Evolutionary conservation across 495 filamentous ascomycete species (phyloP).

Genomic region (Penicillium turbatum): DNA sequence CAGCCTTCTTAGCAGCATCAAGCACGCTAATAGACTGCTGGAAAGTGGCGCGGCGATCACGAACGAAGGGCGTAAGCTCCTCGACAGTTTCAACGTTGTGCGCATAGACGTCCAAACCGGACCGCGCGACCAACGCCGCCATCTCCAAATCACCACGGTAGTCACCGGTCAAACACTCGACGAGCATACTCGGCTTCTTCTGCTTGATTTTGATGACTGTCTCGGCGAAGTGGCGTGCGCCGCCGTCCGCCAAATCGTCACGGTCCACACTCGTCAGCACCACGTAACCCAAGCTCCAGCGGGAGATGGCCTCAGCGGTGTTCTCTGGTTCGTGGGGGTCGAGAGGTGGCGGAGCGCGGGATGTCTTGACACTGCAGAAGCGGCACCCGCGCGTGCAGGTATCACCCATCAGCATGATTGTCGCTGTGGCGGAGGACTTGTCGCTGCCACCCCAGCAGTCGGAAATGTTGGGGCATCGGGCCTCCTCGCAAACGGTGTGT

Average conservation of each 20-base stretch:
- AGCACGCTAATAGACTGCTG: slow-evolving; percentile 79
- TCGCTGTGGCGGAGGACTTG: slow-evolving; percentile 89
- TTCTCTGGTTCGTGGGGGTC: slow-evolving; percentile 97
- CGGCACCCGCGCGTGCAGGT: slow-evolving; percentile 95
- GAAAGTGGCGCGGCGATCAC: slow-evolving; percentile 88
- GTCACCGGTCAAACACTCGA: slow-evolving; percentile 94
- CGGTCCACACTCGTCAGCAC: slow-evolving; percentile 91
- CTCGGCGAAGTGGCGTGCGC: slow-evolving; percentile 87
- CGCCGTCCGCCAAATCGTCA: slow-evolving; percentile 86
- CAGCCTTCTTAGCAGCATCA: slow-evolving; percentile 71
- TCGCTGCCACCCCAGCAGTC: slow-evolving; percentile 93
- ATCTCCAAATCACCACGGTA: slow-evolving; percentile 77
- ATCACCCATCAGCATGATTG: slow-evolving; percentile 99
- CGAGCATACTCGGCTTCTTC: slow-evolving; percentile 78
- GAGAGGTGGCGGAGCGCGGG: slow-evolving; percentile 68
- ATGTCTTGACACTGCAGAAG: slow-evolving; percentile 95
- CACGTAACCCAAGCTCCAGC: slow-evolving; percentile 95
- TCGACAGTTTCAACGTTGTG: slow-evolving; percentile 98
- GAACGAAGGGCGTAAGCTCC: slow-evolving; percentile 78
- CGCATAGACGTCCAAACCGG: slow-evolving; percentile 92
- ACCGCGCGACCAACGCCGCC: slow-evolving; percentile 75
- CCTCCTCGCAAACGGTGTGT: slow-evolving; percentile 97
- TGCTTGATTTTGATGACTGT: slow-evolving; percentile 91
- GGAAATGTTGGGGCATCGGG: slow-evolving; percentile 92
- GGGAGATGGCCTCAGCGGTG: slow-evolving; percentile 83